phyloP scores from a whole-genome alignment of 139 green algal species.

The Chlamydomonas schloesseri region DNA sequence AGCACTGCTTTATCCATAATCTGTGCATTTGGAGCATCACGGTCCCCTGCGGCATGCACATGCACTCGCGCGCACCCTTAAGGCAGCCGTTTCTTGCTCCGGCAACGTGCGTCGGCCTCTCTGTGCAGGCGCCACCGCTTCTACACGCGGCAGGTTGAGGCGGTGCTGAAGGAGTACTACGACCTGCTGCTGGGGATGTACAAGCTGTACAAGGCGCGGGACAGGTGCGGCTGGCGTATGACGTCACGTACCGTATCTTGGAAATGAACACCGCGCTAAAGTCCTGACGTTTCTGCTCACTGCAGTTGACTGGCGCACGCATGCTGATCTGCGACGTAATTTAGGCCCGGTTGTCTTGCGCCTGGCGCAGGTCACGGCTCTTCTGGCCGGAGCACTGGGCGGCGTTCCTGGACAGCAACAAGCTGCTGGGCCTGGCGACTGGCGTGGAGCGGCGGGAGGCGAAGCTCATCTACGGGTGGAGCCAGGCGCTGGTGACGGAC shows the following conservation, averaged over 20 bases:
- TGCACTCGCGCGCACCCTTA: too few relatives aligned
- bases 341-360: too few relatives aligned
- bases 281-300: too few relatives aligned
- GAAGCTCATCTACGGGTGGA: conserved; percentile 63
- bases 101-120: too few relatives aligned
- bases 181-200: conserved; percentile 47
- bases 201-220: conserved; percentile 62
- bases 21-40: too few relatives aligned
- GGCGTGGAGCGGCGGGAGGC: conserved; percentile 56
- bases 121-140: conserved; percentile 30
- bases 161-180: conserved; percentile 37
- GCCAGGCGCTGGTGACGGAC: conserved; percentile 55
- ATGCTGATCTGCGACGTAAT: too few relatives aligned
- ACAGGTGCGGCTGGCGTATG: conserved; percentile 24
- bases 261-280: too few relatives aligned
- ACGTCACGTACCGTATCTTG: too few relatives aligned
- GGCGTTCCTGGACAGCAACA: conserved; percentile 53
- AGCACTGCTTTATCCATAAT: too few relatives aligned
- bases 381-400: conserved; percentile 70
- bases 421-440: conserved; percentile 50
- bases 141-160: conserved; percentile 35
- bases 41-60: too few relatives aligned
- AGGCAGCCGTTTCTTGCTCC: too few relatives aligned
- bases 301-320: too few relatives aligned
- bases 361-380: conserved; percentile 17